Evolutionary conservation across 805 yeast species (phyloP).

Genomic region (Metschnikowia peoriensis): DNA sequence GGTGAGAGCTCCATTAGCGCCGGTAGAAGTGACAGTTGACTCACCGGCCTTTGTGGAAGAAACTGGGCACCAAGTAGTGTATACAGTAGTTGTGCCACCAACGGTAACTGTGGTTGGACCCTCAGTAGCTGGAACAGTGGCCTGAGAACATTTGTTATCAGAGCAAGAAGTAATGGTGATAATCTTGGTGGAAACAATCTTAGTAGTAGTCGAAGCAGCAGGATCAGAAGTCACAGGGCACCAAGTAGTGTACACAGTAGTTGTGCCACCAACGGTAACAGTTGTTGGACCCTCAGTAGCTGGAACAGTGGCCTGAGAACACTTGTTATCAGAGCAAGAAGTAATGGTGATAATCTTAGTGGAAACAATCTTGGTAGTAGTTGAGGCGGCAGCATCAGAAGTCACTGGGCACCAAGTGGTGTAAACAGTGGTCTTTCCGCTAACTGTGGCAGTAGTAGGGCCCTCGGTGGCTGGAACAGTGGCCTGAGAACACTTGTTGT

Average conservation of each 20-base stretch:
- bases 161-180: constrained; percentile 26
- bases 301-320: neutral
- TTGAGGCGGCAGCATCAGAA: constrained; percentile 22
- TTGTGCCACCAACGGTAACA: constrained; percentile 6
- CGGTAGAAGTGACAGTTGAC: constrained; percentile 15
- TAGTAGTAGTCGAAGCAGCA: neutral
- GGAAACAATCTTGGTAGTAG: constrained; percentile 14
- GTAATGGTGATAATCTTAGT: constrained; percentile 26
- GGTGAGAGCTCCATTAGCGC: neutral
- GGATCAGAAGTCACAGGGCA: constrained; percentile 25
- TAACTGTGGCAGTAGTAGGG: constrained; percentile 23
- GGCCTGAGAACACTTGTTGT: constrained; percentile 11
- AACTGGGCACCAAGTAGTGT: constrained; percentile 39
- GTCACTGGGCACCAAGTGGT: constrained; percentile 39
- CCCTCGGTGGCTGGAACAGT: constrained; percentile 33
- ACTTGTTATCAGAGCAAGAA: neutral
- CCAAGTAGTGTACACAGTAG: constrained; percentile 32
- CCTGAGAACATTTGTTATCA: constrained; percentile 11
- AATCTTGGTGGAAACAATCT: constrained; percentile 19
- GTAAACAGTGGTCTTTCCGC: constrained; percentile 18
- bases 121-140: constrained; percentile 16
- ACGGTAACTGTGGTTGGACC: constrained; percentile 20
- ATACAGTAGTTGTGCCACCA: constrained; percentile 18
- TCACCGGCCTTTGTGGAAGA: constrained; percentile 16
- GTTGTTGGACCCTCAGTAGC: constrained; percentile 22